These are phyloP conservation scores for Lunasporangiospora selenospora DNA, from an alignment of 192 early-diverging fungal species.

Conservation along the genomic window DNA sequence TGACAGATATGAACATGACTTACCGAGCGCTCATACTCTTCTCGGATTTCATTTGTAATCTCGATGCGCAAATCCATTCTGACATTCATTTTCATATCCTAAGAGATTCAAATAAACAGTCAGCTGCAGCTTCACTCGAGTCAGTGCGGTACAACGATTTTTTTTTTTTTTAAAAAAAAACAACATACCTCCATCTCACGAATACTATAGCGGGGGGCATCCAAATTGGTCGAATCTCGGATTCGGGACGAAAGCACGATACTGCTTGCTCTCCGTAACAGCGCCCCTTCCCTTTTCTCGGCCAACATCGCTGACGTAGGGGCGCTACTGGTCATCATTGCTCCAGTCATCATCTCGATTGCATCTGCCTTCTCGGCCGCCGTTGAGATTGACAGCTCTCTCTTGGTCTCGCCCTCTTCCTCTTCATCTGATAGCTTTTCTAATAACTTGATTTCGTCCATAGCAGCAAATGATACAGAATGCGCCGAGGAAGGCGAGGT, in stretches of 20 bases:
- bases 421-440: slow-evolving; percentile 4
- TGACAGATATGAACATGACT: neutral
- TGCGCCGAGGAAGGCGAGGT: no score
- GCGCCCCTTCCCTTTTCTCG: slow-evolving; percentile 4
- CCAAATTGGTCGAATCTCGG: slow-evolving; percentile 45
- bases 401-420: no score
- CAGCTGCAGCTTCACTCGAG: no score
- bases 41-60: slow-evolving; percentile 45
- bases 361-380: no score
- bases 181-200: slow-evolving; percentile 41
- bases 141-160: no score
- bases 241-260: slow-evolving; percentile 41
- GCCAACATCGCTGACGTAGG: neutral
- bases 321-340: no score
- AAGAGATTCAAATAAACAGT: neutral
- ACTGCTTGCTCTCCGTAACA: slow-evolving; percentile 29
- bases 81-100: slow-evolving; percentile 50
- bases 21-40: slow-evolving; percentile 45
- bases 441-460: slow-evolving; percentile 13
- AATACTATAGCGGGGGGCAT: slow-evolving; percentile 43
- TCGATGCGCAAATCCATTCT: slow-evolving; percentile 46
- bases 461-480: slow-evolving; percentile 18
- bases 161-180: neutral
- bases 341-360: neutral
- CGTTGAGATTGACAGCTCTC: no score